These are phyloP conservation scores for Logfia minima DNA, from an alignment of 129 eudicot species.

Conservation along the genomic window DNA sequence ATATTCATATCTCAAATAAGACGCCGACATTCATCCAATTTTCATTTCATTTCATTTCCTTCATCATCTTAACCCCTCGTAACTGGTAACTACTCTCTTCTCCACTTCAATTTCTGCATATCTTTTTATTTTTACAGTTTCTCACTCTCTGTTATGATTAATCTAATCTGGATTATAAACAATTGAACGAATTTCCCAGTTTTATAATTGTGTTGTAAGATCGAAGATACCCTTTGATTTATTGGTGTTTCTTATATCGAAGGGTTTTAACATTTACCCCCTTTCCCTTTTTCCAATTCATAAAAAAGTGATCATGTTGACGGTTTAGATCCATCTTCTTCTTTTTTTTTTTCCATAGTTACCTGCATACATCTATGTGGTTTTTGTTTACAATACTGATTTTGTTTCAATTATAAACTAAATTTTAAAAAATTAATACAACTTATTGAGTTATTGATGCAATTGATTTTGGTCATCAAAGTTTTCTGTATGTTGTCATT, in stretches of 20 bases:
- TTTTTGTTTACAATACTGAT: not conserved
- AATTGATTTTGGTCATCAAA: not conserved
- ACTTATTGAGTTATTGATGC: not conserved
- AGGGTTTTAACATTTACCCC: not conserved
- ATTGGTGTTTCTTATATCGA: not conserved
- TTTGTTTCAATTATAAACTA: not conserved
- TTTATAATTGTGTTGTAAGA: not conserved
- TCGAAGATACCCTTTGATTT: not conserved
- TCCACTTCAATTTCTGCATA: not conserved
- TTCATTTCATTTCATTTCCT: not conserved
- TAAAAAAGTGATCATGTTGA: constrained; percentile 4
- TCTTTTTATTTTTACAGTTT: not conserved
- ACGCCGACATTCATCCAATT: constrained; percentile 17
- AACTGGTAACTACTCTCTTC: constrained; percentile 14
- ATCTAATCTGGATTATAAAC: not conserved
- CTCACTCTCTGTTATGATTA: not conserved
- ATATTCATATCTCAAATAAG: constrained; percentile 19
- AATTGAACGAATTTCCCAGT: not conserved
- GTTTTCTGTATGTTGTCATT: not conserved
- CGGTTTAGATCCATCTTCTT: not conserved
- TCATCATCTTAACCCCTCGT: constrained; percentile 2
- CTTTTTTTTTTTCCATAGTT: too few relatives aligned
- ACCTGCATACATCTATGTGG: not conserved
- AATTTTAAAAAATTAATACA: not conserved
- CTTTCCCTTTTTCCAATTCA: not conserved